Percentiles rank a stretch among this genome's conserved stretches.
phyloP scores from a whole-genome alignment of 306 rosid species.

The Lathyrus sativus region DNA sequence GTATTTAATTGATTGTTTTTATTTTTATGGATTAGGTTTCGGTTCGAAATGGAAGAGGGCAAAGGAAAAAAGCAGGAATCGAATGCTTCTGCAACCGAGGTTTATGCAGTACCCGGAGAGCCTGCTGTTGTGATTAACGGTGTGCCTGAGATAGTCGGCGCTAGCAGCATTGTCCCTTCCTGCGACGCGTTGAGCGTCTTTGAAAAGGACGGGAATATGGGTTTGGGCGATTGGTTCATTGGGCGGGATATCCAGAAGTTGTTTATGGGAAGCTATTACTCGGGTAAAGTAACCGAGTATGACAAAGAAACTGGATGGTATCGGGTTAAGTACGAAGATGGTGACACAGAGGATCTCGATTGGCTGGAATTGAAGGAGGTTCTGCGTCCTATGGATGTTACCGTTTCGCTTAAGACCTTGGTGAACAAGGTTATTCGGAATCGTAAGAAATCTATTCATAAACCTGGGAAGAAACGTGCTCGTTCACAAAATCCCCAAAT shows the following conservation, averaged over 20 bases:
- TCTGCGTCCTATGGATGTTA: conserved; percentile 75
- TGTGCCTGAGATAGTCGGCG: conserved; percentile 52
- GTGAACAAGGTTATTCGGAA: conserved; percentile 55
- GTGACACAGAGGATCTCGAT: conserved; percentile 82
- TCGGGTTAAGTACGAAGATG: conserved; percentile 81
- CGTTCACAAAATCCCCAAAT: conserved; percentile 33
- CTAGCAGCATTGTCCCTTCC: conserved; percentile 22
- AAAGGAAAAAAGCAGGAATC: conserved; percentile 41
- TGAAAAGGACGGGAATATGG: conserved; percentile 29
- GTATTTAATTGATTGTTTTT: conserved; percentile 7
- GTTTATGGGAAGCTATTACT: conserved; percentile 64
- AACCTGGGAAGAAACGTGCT: conserved; percentile 41
- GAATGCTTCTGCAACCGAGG: conserved; percentile 42
- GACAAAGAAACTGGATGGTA: conserved; percentile 75
- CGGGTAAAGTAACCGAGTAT: conserved; percentile 56
- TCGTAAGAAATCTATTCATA: conserved; percentile 46
- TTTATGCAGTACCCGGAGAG: conserved; percentile 72
- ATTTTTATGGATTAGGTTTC: conserved; percentile 26
- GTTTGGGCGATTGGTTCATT: conserved; percentile 77
- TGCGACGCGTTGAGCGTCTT: conserved; percentile 29
- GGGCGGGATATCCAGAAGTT: conserved; percentile 78
- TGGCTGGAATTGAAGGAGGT: conserved; percentile 77
- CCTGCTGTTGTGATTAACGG: conserved; percentile 81
- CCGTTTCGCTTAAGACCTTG: conserved; percentile 64
- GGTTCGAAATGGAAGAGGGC: conserved; percentile 48